Base-by-base conservation (phyloP, 2,329 filamentous ascomycete genomes). In the Arthroderma uncinatum region DNA sequence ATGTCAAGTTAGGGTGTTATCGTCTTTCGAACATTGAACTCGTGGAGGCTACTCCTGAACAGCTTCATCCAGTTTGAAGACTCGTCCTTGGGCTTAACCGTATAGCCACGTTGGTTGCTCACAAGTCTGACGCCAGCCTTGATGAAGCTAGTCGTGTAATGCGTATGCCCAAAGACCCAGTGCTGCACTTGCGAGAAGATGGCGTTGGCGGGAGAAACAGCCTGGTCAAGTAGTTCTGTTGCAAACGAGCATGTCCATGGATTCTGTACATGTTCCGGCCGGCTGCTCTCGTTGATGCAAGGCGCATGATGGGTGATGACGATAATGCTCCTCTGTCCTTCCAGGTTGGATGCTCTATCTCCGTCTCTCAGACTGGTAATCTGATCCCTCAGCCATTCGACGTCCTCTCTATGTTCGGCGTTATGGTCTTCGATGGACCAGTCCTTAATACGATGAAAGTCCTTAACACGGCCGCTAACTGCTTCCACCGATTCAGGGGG, bases 381-480 rank as follows among this genome's bases (percentile, higher is more conserved):
- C 58, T 74, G 69, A n/a, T 60, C 63, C 25, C 64, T 68, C 9
- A 83, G 70, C 80, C 79, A 83, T 2, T 69, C 62, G 4, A 75
- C 59, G 60, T 83, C 81, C 21, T 66, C 61, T 1, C 62, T 62
- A 63, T 82, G 78, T 12, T 72, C 67, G 0, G 61, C 62, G 59
- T 78, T 79, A 63, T 82, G 79, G n/a, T 67, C 66, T 5, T 71
- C 68, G 0, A 78, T 67, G 0, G 70, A 74, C 80, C 80, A 83
- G 14, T 65, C 68, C 9, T 64, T 54, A 33, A 83, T 82, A 28
- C 73, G 71, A 28, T 72, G 68, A 54, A 81, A 82, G 64, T 83
- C 81, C 16, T 71, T 75, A 25, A 82, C 69, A 58, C 70, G 75
- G 34, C 65, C 64, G 34, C 67, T 50, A n/a, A 82, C 75, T 1